A percentile compares a stretch with the other conserved stretches of the same genome.
These are phyloP conservation scores for Penicillium longicatenatum DNA, from an alignment of 495 filamentous ascomycete species.

Conservation along the genomic window DNA sequence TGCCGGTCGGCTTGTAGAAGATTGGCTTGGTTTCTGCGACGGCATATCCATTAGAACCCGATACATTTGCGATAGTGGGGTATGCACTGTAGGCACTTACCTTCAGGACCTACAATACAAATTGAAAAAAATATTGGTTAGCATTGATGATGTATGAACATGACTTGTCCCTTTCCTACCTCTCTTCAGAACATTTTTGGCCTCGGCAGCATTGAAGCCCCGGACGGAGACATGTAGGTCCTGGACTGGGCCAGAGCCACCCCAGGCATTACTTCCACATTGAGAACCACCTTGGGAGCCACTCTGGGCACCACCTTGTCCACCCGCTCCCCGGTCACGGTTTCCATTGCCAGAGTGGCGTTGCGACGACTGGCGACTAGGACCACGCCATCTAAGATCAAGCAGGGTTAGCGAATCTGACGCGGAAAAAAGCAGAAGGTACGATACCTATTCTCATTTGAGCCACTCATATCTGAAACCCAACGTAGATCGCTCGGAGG, in stretches of 20 bases:
- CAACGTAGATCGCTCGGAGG: not conserved
- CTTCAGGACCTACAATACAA: slow-evolving; percentile 28
- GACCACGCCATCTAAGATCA: slow-evolving; percentile 45
- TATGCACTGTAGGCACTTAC: slow-evolving; percentile 18
- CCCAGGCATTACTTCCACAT: slow-evolving; percentile 35
- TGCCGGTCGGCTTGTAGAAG: slow-evolving; percentile 43
- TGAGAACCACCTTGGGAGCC: slow-evolving; percentile 31
- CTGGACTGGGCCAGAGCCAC: slow-evolving; percentile 28
- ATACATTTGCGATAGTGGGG: not conserved
- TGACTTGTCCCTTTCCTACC: slow-evolving; percentile 24
- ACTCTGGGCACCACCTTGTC: slow-evolving; percentile 30
- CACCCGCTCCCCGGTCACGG: slow-evolving; percentile 21
- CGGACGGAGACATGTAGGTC: slow-evolving; percentile 49
- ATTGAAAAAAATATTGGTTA: slow-evolving; percentile 6
- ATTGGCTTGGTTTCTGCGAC: slow-evolving; percentile 34
- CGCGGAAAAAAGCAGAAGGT: not conserved
- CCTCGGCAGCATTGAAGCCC: slow-evolving; percentile 50
- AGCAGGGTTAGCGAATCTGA: slow-evolving; percentile 11
- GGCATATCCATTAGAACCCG: slow-evolving; percentile 8
- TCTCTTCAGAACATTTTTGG: slow-evolving; percentile 44
- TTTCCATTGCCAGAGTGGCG: slow-evolving; percentile 39
- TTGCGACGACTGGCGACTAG: slow-evolving; percentile 45
- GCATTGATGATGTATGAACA: not conserved
- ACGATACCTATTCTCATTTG: slow-evolving; percentile 41
- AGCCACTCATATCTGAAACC: slow-evolving; percentile 36